Evolutionary conservation across 2,329 filamentous ascomycete species (phyloP).

Genomic region (Aspergillus oerlinghausenensis): DNA sequence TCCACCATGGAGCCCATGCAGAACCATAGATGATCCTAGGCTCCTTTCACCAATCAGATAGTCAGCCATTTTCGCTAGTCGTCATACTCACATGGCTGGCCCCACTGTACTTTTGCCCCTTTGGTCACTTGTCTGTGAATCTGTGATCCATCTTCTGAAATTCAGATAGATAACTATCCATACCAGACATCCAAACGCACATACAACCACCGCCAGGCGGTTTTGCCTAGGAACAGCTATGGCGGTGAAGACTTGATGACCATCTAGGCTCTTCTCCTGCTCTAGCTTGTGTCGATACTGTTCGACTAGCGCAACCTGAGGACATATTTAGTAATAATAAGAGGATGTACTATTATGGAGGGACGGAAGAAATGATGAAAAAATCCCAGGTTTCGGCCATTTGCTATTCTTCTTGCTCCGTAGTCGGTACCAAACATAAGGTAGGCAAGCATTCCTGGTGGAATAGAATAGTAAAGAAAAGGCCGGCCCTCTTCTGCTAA

Average conservation of each 20-base stretch:
- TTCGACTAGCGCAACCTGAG: background rate
- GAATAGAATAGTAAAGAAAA: slow-evolving; percentile 6
- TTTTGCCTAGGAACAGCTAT: background rate
- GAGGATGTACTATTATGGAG: background rate
- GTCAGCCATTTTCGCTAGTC: slow-evolving; percentile 8
- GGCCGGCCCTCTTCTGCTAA: slow-evolving; percentile 1
- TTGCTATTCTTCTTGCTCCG: background rate
- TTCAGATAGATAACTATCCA: background rate
- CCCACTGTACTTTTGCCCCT: slow-evolving; percentile 20
- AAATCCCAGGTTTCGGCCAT: too few species aligned
- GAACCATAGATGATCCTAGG: slow-evolving; percentile 21
- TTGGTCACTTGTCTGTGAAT: background rate
- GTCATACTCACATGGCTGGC: slow-evolving; percentile 22
- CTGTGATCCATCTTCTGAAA: background rate
- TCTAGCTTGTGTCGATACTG: background rate
- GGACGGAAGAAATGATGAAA: background rate
- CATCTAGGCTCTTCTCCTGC: background rate
- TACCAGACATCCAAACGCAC: background rate
- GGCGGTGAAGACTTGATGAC: background rate
- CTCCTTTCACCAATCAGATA: slow-evolving; percentile 11
- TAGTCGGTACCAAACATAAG: background rate
- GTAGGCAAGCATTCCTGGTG: background rate
- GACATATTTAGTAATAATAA: background rate
- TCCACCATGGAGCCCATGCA: slow-evolving; percentile 16
- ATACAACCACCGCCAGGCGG: background rate